Evolutionary conservation across 1,284 basidiomycete species (phyloP).

Genomic region (Anthracocystis panici-leucophaei): DNA sequence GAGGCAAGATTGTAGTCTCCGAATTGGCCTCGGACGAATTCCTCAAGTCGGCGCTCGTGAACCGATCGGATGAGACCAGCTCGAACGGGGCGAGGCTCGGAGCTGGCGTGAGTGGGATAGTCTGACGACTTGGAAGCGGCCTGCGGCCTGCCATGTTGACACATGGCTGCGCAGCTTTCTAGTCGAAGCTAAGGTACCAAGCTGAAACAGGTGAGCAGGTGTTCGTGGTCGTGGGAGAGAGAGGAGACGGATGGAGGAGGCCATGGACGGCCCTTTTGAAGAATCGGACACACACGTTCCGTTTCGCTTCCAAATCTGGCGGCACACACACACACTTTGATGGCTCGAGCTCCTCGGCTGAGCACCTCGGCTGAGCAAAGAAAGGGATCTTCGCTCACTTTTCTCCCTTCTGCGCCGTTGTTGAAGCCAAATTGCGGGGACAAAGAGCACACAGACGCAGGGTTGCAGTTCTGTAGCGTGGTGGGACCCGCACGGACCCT

Average conservation of each 20-base stretch:
- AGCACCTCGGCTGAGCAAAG: background rate
- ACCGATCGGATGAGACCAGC: conserved; percentile 53
- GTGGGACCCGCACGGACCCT: conserved; percentile 41
- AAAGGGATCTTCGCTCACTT: conserved; percentile 8
- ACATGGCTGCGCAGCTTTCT: conserved; percentile 26
- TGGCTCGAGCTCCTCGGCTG: background rate
- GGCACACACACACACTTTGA: background rate
- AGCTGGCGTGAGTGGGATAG: conserved; percentile 41
- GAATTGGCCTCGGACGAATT: conserved; percentile 60
- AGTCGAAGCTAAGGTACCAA: background rate
- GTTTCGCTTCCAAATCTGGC: no score
- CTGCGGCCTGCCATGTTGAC: conserved; percentile 41
- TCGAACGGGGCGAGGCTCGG: conserved; percentile 53
- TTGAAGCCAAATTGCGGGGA: conserved; percentile 21
- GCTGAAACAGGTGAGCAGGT: background rate
- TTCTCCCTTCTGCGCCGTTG: background rate
- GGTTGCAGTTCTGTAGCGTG: conserved; percentile 16
- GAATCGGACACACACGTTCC: background rate
- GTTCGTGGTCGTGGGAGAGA: background rate
- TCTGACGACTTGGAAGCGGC: conserved; percentile 32
- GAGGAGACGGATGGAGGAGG: background rate
- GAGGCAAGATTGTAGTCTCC: conserved; percentile 61
- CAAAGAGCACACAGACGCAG: conserved; percentile 20
- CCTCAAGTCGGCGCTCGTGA: conserved; percentile 56
- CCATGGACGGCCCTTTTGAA: background rate